phyloP scores from a whole-genome alignment of 2,329 filamentous ascomycete genomes.

The Coleophoma eucalyptorum region DNA sequence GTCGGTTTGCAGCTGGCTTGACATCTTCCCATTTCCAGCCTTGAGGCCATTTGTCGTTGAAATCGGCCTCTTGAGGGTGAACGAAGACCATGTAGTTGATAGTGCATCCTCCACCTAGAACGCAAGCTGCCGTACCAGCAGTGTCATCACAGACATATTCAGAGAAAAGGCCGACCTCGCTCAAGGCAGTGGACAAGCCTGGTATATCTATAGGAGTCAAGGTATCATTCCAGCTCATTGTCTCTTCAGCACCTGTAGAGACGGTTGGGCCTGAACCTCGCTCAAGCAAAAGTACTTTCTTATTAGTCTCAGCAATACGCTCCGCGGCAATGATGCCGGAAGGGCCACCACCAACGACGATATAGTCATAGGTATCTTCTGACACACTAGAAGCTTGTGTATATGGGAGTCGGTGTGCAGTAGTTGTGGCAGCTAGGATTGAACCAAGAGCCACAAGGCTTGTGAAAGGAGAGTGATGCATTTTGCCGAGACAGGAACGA shows the following conservation, averaged over 20 bases:
- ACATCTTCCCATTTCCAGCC: constrained; percentile 66
- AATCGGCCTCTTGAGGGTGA: constrained; percentile 58
- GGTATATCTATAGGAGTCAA: constrained; percentile 66
- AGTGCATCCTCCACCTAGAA: constrained; percentile 49
- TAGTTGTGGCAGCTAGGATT: no score
- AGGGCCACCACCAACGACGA: constrained; percentile 58
- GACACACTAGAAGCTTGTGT: neutral
- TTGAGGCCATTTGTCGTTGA: constrained; percentile 59
- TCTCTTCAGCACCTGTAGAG: neutral
- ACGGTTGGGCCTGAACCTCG: constrained; percentile 8
- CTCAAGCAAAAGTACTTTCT: constrained; percentile 38
- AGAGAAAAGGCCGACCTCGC: no score
- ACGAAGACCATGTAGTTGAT: constrained; percentile 64
- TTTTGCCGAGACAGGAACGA: no score
- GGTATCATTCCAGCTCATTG: neutral
- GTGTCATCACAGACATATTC: constrained; percentile 33
- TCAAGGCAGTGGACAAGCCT: neutral
- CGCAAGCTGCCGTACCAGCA: constrained; percentile 64
- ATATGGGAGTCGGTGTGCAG: no score
- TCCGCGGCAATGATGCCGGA: constrained; percentile 50
- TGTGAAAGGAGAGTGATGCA: no score
- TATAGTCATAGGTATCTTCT: constrained; percentile 49
- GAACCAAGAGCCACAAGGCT: no score
- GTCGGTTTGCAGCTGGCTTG: constrained; percentile 48
- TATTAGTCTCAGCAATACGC: constrained; percentile 42